Conservation (phyloP, 495 filamentous ascomycete species). For the Daldinia caldariorum region DNA sequence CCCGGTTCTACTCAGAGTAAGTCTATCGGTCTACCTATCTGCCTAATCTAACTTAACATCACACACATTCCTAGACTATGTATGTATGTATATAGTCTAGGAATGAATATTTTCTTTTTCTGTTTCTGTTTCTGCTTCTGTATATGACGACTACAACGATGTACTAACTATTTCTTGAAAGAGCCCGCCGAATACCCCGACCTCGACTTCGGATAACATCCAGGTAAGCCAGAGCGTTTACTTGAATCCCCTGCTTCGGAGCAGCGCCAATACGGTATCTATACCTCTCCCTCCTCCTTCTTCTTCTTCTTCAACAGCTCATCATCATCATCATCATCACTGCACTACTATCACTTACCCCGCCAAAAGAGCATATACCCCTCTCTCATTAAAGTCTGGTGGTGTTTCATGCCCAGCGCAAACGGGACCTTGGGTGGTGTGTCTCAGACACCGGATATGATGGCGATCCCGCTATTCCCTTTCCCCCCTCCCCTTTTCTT, state of each 20-base stretch:
- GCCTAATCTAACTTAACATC: neutral
- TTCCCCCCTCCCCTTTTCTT: no score
- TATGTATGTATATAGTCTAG: neutral
- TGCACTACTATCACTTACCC: neutral
- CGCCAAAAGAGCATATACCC: neutral
- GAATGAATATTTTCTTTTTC: no score
- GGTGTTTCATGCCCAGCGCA: slow-evolving; percentile 8
- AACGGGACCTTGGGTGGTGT: slow-evolving; percentile 15
- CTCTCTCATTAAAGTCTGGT: neutral
- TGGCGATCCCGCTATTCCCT: neutral
- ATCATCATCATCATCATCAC: neutral
- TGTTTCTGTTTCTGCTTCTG: no score
- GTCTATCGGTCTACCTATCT: slow-evolving; percentile 12
- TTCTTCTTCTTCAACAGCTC: neutral
- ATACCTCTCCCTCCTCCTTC: neutral
- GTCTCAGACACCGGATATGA: neutral
- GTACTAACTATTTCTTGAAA: slow-evolving; percentile 7
- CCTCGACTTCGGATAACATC: slow-evolving; percentile 45
- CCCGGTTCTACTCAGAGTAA: slow-evolving; percentile 44
- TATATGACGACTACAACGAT: no score
- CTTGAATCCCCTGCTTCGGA: neutral
- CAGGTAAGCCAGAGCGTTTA: slow-evolving; percentile 47
- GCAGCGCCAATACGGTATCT: slow-evolving; percentile 3
- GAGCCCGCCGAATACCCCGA: slow-evolving; percentile 29
- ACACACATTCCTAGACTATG: neutral